Percentiles rank a stretch among this genome's conserved stretches.
phyloP scores from a whole-genome alignment of 208 protist species.

The Acanthamoeba triangularis region DNA sequence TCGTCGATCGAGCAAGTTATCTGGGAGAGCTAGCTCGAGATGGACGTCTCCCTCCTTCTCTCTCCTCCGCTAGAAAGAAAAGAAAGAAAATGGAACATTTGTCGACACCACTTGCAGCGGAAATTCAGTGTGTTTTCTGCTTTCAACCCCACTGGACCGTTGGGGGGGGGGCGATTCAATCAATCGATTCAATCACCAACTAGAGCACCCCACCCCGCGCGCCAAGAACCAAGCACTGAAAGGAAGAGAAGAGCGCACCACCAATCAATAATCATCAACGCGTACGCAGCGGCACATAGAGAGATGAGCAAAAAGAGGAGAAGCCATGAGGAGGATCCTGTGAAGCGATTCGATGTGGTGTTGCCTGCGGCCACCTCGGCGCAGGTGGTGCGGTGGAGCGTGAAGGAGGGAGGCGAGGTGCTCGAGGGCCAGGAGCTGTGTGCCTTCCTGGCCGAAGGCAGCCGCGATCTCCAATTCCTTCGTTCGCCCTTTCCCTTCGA shows the following conservation, averaged over 20 bases:
- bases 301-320: constrained; percentile 14
- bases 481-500: constrained; percentile 12
- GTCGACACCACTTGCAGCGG: background rate
- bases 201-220: background rate
- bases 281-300: background rate
- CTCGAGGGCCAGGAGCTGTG: constrained; percentile 25
- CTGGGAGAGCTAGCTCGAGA: too few relatives aligned
- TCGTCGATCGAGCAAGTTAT: too few relatives aligned
- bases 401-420: background rate
- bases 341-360: background rate
- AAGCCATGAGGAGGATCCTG: background rate
- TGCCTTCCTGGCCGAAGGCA: background rate
- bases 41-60: background rate
- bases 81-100: constrained; percentile 4
- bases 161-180: background rate
- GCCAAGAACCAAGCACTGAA: background rate
- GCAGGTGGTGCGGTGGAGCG: constrained; percentile 1
- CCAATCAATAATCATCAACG: background rate
- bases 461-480: background rate
- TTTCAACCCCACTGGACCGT: too few relatives aligned
- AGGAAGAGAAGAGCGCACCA: background rate
- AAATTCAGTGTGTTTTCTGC: background rate
- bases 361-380: background rate
- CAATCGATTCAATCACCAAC: background rate
- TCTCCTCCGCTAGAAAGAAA: background rate